A percentile compares a stretch with the other conserved stretches of the same genome.
Evolutionary conservation across 305 asterid genomes (phyloP).

Genomic region (Fraxinus floribunda): DNA sequence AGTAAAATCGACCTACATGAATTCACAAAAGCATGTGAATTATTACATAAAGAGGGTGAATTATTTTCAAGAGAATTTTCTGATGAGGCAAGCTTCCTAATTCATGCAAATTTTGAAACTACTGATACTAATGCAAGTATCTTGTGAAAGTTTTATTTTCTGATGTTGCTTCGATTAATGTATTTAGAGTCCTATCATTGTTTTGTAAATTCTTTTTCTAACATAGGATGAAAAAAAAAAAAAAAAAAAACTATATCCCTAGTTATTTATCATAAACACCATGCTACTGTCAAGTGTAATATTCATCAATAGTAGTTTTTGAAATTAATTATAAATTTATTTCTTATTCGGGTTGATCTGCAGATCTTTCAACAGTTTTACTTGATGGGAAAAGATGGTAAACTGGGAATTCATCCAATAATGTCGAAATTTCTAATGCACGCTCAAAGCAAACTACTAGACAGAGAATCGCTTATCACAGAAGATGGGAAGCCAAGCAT

Average conservation of each 20-base stretch:
- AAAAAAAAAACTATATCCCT: no score
- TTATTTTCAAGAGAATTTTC: conserved; percentile 22
- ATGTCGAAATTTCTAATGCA: conserved; percentile 52
- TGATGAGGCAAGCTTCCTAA: conserved; percentile 37
- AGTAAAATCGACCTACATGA: conserved; percentile 25
- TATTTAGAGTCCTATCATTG: no score
- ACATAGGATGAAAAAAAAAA: not conserved
- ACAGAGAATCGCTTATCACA: conserved; percentile 35
- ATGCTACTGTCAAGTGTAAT: not conserved
- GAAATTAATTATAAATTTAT: no score
- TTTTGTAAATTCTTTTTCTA: not conserved
- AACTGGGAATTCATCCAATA: conserved; percentile 32
- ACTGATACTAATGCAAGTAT: no score
- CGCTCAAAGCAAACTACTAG: conserved; percentile 31
- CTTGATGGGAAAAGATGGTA: conserved; percentile 25
- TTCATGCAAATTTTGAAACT: not conserved
- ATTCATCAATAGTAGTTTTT: no score
- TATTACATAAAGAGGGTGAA: conserved; percentile 21
- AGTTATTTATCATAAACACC: no score
- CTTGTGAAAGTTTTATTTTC: not conserved
- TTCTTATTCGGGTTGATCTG: not conserved
- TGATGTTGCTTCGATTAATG: not conserved
- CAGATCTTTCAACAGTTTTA: conserved; percentile 34
- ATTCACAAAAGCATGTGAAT: conserved; percentile 28
- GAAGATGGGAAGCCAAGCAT: conserved; percentile 48